Base-by-base conservation (phyloP, 1,139 yeast genomes). In the Diutina neorugosa region DNA sequence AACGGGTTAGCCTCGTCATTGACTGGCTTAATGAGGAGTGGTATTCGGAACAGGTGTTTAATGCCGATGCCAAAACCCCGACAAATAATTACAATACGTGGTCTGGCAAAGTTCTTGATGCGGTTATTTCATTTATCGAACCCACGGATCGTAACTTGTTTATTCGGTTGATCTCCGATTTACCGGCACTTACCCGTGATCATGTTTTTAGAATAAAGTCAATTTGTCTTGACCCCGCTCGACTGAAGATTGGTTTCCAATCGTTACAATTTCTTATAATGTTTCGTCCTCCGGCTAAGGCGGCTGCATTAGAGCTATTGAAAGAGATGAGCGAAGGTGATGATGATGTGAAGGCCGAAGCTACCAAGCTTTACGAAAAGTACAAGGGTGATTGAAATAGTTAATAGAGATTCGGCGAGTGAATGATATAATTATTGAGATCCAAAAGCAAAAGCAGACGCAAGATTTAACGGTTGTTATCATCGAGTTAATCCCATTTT, bases 1-100 rank as follows among this genome's bases (percentile, higher is more conserved):
- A 73, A 12, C 72, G 93, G 46, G 76, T 91, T 16, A 96, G 88
- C 57, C 69, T 85, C 44, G 81, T 88, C n/a, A 81, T 91, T 43
- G 90, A 86, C 57, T 94, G 99, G 99, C 71, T 94, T 53, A 91
- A 87, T 61, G 98, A 93, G 66, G 98, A 94, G 66, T 94, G 97
- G 96, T 91, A 82, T 65, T 77, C 82, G 51, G 95, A 86, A 58
- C 69, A 69, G 57, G 80, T 79, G 1, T 69, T 68, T 54, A 68
- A 69, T 57, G 44, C 44, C 4, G 51, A 53, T 1, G 52, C 52
- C n/a, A 49, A 55, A 12, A 43, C 27, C 3, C 64, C 66, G 19
- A 76, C 81, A 0, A 81, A 83, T 9, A 66, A 64, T 8, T 88
- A 88, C 64, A 67, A 76, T 55, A 71, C 74, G 55, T 90, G 96